Base-by-base conservation (phyloP, 495 filamentous ascomycete genomes). In the Penicillium daleae region DNA sequence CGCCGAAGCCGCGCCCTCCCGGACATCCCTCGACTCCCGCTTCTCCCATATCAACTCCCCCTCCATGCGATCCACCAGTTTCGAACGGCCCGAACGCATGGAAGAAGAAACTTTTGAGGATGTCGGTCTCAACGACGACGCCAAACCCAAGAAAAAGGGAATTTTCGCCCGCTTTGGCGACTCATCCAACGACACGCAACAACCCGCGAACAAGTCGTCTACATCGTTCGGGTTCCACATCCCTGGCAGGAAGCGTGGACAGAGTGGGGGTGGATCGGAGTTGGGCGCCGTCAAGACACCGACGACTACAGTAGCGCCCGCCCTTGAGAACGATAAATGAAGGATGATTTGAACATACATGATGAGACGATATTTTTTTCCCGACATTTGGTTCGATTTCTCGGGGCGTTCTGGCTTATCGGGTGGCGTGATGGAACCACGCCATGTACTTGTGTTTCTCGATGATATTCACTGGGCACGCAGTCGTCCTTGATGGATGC, bases 81-180 rank as follows among this genome's bases (percentile, higher is more conserved):
- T 82, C 67, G 82, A 82, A 50, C 74, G 75, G 65, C 80, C 85
- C 33, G 79, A 83, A 31, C 77, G 85, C 13, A 89, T 86, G 58
- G 84, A 86, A 32, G 92, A 95, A 61, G 90, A 93, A 65, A 73
- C 77, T 29, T 97, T 98, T 70, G 95, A 98, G 71, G 96, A 99
- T 7, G 91, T 99, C 4, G 92, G 91, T 0, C 79, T 99, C 19
- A 86, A 89, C 50, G 94, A 95, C 61, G 91, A 92, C 40, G 80
- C 83, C 46, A 82, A 87, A 66, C 80, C 74, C 26, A 97, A 93
- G 81, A 95, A 90, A 76, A 88, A 86, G 61, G 82, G 92, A 32
- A 85, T 98, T 63, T 97, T 98, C 65, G 81, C 90, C 24, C 90
- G 92, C 54, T 95, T 99, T 70, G 89, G 89, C 52, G 89, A 95